Conservation (phyloP, 495 filamentous ascomycete genomes). For the Chaetomium cochliodes region DNA sequence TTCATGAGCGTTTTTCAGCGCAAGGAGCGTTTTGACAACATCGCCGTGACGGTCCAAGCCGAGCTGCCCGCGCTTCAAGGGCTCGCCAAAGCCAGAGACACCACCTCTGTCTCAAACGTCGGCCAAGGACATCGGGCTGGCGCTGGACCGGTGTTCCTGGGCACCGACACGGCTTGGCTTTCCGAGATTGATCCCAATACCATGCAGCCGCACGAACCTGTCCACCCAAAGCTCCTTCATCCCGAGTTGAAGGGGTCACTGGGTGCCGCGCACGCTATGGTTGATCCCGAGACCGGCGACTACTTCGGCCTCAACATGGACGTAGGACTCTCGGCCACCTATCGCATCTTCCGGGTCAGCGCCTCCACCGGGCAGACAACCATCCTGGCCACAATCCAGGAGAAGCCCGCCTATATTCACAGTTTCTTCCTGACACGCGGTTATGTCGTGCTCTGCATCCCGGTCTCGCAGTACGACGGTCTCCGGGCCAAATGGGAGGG, state of each 20-base stretch:
- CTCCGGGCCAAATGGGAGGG: conserved; percentile 47
- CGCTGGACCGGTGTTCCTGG: no score
- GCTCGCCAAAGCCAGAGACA: neutral
- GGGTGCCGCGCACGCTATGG: conserved; percentile 65
- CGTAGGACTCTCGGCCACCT: conserved; percentile 48
- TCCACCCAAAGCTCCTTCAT: conserved; percentile 58
- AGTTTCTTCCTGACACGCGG: conserved; percentile 66
- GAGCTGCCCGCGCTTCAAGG: conserved; percentile 8
- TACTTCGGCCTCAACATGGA: conserved; percentile 77
- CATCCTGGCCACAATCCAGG: conserved; percentile 65
- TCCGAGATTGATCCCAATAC: conserved; percentile 64
- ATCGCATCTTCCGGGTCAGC: conserved; percentile 64
- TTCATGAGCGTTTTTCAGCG: conserved; percentile 55
- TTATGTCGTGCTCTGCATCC: conserved; percentile 64
- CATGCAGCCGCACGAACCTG: conserved; percentile 68
- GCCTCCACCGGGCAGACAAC: conserved; percentile 60
- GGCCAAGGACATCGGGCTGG: conserved; percentile 12
- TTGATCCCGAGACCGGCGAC: conserved; percentile 69
- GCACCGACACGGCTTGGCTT: no score
- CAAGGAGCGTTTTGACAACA: conserved; percentile 50
- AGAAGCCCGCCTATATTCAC: conserved; percentile 63
- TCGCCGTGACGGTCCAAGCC: conserved; percentile 57
- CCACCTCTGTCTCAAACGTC: neutral
- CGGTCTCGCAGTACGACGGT: conserved; percentile 55
- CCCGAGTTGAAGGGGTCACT: conserved; percentile 63